Percentiles rank a stretch among this genome's conserved stretches.
Evolutionary conservation across 2,329 filamentous ascomycete genomes (phyloP).

Genomic region (Apiospora phragmitis): DNA sequence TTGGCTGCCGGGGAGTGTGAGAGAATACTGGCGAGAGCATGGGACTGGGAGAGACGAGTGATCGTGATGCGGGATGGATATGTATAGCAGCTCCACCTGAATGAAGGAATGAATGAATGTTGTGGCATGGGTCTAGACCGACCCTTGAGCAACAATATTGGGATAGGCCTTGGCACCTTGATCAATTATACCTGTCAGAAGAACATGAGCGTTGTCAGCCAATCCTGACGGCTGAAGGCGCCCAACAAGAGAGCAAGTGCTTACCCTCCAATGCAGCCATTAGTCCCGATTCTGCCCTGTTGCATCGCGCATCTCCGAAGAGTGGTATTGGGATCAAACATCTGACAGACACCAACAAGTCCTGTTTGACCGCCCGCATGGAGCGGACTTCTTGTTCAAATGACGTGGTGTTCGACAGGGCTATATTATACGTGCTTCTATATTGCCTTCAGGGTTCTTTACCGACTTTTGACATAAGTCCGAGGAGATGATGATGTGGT

Average conservation of each 20-base stretch:
- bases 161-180: not conserved
- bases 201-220: not conserved
- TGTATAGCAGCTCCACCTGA: constrained; percentile 1
- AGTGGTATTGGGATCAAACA: not conserved
- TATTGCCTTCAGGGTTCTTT: not conserved
- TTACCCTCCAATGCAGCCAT: not conserved
- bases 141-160: not conserved
- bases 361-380: not conserved
- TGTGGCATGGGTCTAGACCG: not conserved
- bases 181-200: not conserved
- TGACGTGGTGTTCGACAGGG: not conserved
- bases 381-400: not conserved
- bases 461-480: not conserved
- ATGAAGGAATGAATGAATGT: not conserved
- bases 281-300: not conserved
- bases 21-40: not conserved
- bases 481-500: not conserved
- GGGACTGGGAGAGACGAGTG: not conserved
- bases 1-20: not conserved
- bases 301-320: constrained; percentile 7
- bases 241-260: not conserved
- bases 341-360: not conserved
- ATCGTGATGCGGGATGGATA: not conserved
- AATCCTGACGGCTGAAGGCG: not conserved
- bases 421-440: not conserved